Base-by-base conservation (phyloP, 805 yeast species). In the Hanseniaspora vineae region DNA sequence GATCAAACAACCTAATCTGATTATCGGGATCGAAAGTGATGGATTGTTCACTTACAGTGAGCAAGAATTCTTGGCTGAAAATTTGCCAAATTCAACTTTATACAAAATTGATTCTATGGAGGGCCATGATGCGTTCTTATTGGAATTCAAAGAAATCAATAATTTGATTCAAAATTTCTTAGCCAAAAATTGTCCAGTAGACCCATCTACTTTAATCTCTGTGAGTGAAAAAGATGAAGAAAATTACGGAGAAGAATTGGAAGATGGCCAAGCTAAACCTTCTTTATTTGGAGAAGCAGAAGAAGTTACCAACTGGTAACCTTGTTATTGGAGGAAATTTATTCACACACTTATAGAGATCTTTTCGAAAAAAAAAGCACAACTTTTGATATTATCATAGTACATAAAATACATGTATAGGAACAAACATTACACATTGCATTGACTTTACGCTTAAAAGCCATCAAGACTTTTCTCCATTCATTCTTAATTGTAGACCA, bases 51-150 rank as follows among this genome's bases (percentile, higher is more conserved):
- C 97, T 0, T 78, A 83, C 56, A 76, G 89, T 18, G 98, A 92
- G 66, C 98, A 92, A 65, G 85, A 85, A 58, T 76, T 80, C 46
- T 72, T 92, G 44, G 94, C 94, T 1, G 75, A 77, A 39, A 68
- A 78, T 58, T 75, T 92, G 50, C 89, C 88, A 8, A 72, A 83
- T 55, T 73, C 94, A 1, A 62, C 55, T 6, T 68, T 92, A 53
- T 78, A 80, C 54, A 78, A 79, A 56, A 80, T 92, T 42, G 77
- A 84, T 52, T 88, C 97, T 1, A 92, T 90, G 12, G 98, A 92
- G 57, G 98, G 98, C 15, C 98, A 92, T 60, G 98, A 92, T 68
- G 98, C 97, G 2, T 92, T 92, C 60, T 67, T 92, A 51, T 70
- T 92, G 44, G 98, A 92, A 64, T 92, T 92, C 63, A 81, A 78